A percentile compares a stretch with the other conserved stretches of the same genome.
Evolutionary conservation across 345 rosid genomes (phyloP).

Genomic region (Physaria fendleri): DNA sequence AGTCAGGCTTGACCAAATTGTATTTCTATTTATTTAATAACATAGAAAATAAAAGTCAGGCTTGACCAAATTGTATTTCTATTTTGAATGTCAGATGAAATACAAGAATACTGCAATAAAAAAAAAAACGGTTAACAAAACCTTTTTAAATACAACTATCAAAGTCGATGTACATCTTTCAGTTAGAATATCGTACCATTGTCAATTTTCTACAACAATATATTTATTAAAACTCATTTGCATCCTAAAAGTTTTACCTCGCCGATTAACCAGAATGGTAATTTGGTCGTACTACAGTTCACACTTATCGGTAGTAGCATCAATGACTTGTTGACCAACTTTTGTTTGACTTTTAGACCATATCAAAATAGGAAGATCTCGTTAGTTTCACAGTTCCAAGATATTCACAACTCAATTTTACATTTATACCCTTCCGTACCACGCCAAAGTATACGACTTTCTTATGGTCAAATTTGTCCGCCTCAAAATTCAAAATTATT

Average conservation of each 20-base stretch:
- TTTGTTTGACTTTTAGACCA: constrained; percentile 17
- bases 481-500: not conserved
- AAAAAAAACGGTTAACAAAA: no score
- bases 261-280: not conserved
- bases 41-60: no score
- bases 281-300: not conserved
- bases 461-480: constrained; percentile 32
- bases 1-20: no score
- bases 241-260: not conserved
- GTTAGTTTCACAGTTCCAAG: constrained; percentile 16
- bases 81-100: not conserved
- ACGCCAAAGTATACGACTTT: constrained; percentile 17
- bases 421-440: constrained; percentile 19
- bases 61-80: no score
- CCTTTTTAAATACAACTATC: not conserved
- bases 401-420: not conserved
- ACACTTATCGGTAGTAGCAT: not conserved
- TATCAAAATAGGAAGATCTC: constrained; percentile 27
- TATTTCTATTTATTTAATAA: no score
- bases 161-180: not conserved
- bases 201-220: not conserved
- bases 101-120: not conserved
- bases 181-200: not conserved
- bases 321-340: constrained; percentile 8
- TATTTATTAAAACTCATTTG: not conserved